Base-by-base conservation (phyloP, 352 stramenopile species). In the Globisporangium paddicum region DNA sequence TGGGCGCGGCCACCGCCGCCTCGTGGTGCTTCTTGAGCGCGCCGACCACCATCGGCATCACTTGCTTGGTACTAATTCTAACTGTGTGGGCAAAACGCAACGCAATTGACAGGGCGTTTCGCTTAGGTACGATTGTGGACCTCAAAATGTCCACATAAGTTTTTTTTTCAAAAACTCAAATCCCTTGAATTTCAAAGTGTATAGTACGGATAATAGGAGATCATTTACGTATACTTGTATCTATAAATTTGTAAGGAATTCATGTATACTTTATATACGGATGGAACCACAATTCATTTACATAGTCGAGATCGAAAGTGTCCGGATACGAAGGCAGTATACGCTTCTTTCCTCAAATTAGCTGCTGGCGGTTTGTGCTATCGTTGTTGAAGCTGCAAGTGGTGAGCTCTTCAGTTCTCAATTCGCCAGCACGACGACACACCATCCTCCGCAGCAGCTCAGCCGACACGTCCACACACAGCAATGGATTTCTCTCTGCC, bases 121-220 rank as follows among this genome's bases (percentile, higher is more conserved):
- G 16, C 10, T 52, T 28, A 57, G 58, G 58, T 64, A 18, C 58
- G 58, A 34, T 40, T 62, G 25, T 25, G 19, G 21, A 1, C 16
- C 34, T 26, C 11, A 3, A 19, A 26, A 11, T 44, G 38, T 44
- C 38, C 38, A 21, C 16, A 44, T 1, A 44, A 18, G 5, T 40
- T 44, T 62, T 62, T n/a, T 40, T 44, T 62, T 62, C 44, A 53
- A 62, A 62, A 62, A 62, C 48, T 32, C 55, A 44, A 62, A 62
- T 13, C 46, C 14, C 1, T 4, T 23, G 46, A 32, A 32, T 32
- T 32, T 32, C 3, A 32, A 32, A 7, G 6, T 32, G 28, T 32
- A 32, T 32, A 7, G 28, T 32, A 32, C 28, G 28, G 28, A 32
- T 32, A n/a, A n/a, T n/a, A n/a, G n/a, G n/a, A n/a, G n/a, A 32